These are phyloP conservation scores for Populus deltoides DNA, from an alignment of 345 rosid species.

Conservation along the genomic window DNA sequence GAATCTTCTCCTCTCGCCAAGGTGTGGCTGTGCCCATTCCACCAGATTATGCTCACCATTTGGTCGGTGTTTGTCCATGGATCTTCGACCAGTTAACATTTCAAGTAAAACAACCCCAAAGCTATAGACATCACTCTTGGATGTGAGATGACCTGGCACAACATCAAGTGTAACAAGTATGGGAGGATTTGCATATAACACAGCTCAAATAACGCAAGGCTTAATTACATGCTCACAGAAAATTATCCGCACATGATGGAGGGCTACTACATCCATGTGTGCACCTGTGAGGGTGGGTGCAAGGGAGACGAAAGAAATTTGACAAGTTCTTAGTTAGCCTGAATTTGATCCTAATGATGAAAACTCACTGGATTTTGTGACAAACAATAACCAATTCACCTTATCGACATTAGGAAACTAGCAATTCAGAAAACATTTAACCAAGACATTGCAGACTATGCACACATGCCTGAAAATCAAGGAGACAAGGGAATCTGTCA, in stretches of 20 bases:
- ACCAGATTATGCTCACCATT: constrained; percentile 25
- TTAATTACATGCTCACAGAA: background rate
- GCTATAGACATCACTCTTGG: constrained; percentile 26
- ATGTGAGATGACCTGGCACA: constrained; percentile 22
- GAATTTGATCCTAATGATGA: too few relatives aligned
- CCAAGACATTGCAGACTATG: too few relatives aligned
- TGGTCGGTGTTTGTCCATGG: constrained; percentile 22
- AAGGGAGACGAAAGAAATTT: background rate
- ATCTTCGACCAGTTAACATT: constrained; percentile 23
- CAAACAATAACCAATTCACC: too few relatives aligned
- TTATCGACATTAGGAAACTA: too few relatives aligned
- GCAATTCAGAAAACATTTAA: too few relatives aligned
- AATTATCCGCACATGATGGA: too few relatives aligned
- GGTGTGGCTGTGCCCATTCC: constrained; percentile 26
- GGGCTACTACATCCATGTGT: background rate
- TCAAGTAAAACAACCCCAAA: constrained; percentile 27
- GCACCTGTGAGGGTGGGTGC: background rate
- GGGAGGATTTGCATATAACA: background rate
- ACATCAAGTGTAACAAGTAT: background rate
- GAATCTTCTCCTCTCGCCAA: constrained; percentile 15
- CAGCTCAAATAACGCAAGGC: background rate
- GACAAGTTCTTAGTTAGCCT: too few relatives aligned
- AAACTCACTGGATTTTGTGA: too few relatives aligned
- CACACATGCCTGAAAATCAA: too few relatives aligned
- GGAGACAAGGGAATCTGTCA: too few relatives aligned